A percentile compares a stretch with the other conserved stretches of the same genome.
Evolutionary conservation across 805 yeast genomes (phyloP).

Genomic region (Saccharomyces jurei): DNA sequence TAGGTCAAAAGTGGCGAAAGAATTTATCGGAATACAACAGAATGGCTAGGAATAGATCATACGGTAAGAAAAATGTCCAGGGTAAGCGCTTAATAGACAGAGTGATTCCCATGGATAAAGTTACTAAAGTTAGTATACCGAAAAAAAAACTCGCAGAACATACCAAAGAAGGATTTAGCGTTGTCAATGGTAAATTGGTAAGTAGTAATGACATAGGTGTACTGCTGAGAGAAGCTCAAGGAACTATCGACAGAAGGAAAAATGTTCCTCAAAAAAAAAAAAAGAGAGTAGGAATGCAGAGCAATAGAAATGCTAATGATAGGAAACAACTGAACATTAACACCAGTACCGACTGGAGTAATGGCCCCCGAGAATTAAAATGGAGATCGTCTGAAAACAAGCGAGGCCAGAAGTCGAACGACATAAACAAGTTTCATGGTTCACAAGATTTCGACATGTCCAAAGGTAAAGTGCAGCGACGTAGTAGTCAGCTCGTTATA

Average conservation of each 20-base stretch:
- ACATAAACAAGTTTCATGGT: not conserved
- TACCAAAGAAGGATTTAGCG: conserved; percentile 13
- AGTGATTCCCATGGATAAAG: conserved; percentile 6
- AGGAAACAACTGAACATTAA: not conserved
- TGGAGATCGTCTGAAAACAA: not conserved
- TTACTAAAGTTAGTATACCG: not conserved
- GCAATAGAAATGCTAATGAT: not conserved
- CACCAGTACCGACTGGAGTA: not conserved
- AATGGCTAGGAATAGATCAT: conserved; percentile 8
- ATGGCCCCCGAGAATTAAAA: not conserved
- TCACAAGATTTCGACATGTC: not conserved
- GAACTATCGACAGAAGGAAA: conserved; percentile 6
- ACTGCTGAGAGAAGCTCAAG: conserved; percentile 13
- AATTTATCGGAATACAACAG: not conserved
- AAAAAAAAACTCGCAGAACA: conserved; percentile 3
- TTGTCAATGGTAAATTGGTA: conserved; percentile 24
- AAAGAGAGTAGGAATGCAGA: not conserved
- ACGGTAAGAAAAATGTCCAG: conserved; percentile 1
- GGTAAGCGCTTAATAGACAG: conserved; percentile 12
- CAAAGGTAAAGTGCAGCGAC: not conserved
- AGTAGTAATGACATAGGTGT: conserved; percentile 22
- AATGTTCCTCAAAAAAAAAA: not conserved
- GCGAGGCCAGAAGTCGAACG: not conserved
- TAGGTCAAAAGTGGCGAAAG: not conserved
- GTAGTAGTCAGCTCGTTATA: conserved; percentile 14